phyloP scores from a whole-genome alignment of 2,329 filamentous ascomycete genomes.

The Aureobasidium pullulans region DNA sequence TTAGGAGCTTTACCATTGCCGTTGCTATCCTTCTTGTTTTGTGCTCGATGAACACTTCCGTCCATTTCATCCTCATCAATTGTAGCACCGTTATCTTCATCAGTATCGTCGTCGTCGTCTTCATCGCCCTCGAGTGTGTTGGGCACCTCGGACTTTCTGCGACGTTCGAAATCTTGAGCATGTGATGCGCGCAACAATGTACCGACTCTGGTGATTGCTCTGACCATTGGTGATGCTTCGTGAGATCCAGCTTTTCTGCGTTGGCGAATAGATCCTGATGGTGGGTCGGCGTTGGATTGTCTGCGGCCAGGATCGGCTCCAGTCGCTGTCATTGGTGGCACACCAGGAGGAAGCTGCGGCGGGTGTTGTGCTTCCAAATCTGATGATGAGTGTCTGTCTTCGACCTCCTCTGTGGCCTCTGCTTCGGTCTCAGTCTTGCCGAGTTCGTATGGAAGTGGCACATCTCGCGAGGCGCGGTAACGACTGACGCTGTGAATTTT shows the following conservation, averaged over 20 bases:
- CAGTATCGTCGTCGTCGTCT: constrained; percentile 28
- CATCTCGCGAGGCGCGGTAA: constrained; percentile 82
- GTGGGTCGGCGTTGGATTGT: not conserved
- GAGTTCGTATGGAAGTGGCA: constrained; percentile 72
- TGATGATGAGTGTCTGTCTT: constrained; percentile 7
- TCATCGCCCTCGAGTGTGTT: constrained; percentile 23
- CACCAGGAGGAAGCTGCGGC: not conserved
- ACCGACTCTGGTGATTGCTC: constrained; percentile 47
- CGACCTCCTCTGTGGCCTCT: not conserved
- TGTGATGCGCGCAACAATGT: constrained; percentile 77
- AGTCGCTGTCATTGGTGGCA: constrained; percentile 12
- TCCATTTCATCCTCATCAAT: not conserved
- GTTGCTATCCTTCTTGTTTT: not conserved
- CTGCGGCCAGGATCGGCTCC: constrained; percentile 7
- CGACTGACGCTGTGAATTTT: constrained; percentile 52
- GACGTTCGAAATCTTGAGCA: constrained; percentile 85
- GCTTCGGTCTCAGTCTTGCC: not conserved
- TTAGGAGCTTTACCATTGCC: not conserved
- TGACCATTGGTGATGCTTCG: constrained; percentile 29
- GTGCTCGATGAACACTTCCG: not conserved
- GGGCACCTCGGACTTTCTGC: constrained; percentile 46
- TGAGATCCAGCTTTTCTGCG: constrained; percentile 19
- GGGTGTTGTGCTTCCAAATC: constrained; percentile 1
- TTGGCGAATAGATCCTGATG: constrained; percentile 5
- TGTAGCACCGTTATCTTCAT: constrained; percentile 20